Base-by-base conservation (phyloP, 768 basidiomycete species). In the Cystofilobasidium bisporidii region DNA sequence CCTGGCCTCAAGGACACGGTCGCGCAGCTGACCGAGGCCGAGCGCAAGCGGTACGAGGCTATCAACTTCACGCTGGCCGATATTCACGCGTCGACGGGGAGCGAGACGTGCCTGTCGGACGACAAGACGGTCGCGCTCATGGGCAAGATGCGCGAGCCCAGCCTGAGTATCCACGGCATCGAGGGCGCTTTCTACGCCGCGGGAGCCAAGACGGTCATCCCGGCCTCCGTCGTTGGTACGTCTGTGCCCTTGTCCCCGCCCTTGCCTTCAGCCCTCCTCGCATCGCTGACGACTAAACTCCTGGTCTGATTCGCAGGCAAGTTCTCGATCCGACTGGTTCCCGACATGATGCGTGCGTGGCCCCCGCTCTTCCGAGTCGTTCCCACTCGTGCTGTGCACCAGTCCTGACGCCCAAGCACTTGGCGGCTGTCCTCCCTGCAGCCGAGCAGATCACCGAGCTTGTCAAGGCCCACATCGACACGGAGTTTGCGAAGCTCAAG, bases 311-410 rank as follows among this genome's bases (percentile, higher is more conserved):
- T 88, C 14, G 76, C 83, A 41, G 92, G 92, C 53, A 96, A 96
- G 78, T 98, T 96, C 81, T 92, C 90, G 73, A 88, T 98, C 77
- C 88, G 93, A 81, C 87, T 76, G 33, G 92, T 96, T 0, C 91
- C 93, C 10, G 86, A 91, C 60, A 88, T 94, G 76, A 87, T 61
- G 30, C 68, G 65, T 66, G 32, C 14, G 62, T n/a, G 3, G 30
- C 3, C 0, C 6, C 40, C 10, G 6, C 18, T 20, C 22, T 36
- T 32, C 30, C 36, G n/a, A n/a, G n/a, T n/a, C n/a, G 47, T 30
- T 22, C 64, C 11, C 15, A 17, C 20, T 30, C 56, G 36, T 12
- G 36, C 36, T 36, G n/a, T n/a, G n/a, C n/a, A 36, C 6, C 12
- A 6, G 36, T 36, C 36, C 36, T 6, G 36, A 12, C 36, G 36